Evolutionary conservation across 495 filamentous ascomycete species (phyloP).

Genomic region (Penicillium macrosclerotiorum): DNA sequence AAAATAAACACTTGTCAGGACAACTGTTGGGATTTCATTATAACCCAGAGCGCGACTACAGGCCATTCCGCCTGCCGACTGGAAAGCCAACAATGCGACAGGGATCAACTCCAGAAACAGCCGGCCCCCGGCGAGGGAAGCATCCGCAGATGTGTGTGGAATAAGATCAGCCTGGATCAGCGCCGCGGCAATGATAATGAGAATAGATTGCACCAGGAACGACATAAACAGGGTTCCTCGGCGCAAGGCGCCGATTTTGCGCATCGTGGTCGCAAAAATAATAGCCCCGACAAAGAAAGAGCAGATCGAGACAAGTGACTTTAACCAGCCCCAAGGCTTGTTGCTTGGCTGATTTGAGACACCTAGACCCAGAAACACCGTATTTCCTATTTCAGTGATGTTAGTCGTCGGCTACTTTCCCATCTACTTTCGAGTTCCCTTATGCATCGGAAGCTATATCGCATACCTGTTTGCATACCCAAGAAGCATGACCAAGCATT

Average conservation of each 20-base stretch:
- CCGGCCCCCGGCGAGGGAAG: slow-evolving; percentile 22
- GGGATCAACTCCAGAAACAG: slow-evolving; percentile 52
- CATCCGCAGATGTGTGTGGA: slow-evolving; percentile 34
- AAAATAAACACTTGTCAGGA: slow-evolving; percentile 69
- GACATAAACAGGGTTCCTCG: slow-evolving; percentile 53
- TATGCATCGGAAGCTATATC: slow-evolving; percentile 6
- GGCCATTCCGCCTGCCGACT: slow-evolving; percentile 68
- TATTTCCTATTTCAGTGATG: slow-evolving; percentile 65
- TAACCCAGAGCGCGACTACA: slow-evolving; percentile 61
- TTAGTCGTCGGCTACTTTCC: too few species aligned
- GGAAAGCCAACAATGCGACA: slow-evolving; percentile 66
- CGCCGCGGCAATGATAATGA: slow-evolving; percentile 56
- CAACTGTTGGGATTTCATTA: slow-evolving; percentile 70
- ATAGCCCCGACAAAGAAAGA: slow-evolving; percentile 57
- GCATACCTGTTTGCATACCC: slow-evolving; percentile 63
- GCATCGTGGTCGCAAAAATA: slow-evolving; percentile 40
- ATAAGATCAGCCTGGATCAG: slow-evolving; percentile 53
- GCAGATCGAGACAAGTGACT: slow-evolving; percentile 56
- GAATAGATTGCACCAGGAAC: slow-evolving; percentile 55
- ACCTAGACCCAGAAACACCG: slow-evolving; percentile 65
- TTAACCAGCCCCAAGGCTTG: slow-evolving; percentile 62
- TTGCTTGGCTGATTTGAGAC: slow-evolving; percentile 49
- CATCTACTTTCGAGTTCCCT: neutral
- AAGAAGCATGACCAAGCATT: slow-evolving; percentile 62
- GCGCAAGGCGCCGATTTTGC: slow-evolving; percentile 34